phyloP scores from a whole-genome alignment of 805 yeast species.

The Yarrowia sp. region DNA sequence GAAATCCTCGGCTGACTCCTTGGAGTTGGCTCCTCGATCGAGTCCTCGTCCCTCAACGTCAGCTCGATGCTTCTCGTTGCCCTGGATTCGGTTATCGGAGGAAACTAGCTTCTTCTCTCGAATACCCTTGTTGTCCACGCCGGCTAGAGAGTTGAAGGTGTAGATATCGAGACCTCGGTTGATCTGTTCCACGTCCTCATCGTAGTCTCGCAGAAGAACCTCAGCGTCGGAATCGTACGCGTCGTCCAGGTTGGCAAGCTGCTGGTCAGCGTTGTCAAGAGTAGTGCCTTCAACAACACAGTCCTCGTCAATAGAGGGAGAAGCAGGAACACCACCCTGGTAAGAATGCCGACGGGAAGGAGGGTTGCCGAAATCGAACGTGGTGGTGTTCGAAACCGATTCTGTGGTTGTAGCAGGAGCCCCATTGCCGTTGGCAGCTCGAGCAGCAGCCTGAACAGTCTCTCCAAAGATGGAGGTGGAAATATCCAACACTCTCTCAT shows the following conservation, averaged over 20 bases:
- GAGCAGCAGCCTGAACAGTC: constrained; percentile 27
- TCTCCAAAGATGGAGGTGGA: constrained; percentile 29
- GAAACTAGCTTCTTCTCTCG: constrained; percentile 83
- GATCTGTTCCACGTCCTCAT: constrained; percentile 29
- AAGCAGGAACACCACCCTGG: constrained; percentile 10
- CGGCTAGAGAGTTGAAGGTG: constrained; percentile 86
- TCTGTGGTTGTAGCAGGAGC: background rate
- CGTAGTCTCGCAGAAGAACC: constrained; percentile 18
- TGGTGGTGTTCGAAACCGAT: background rate
- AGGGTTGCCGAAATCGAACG: background rate
- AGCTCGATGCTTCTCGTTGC: constrained; percentile 64
- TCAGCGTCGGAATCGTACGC: constrained; percentile 19
- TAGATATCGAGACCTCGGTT: constrained; percentile 38
- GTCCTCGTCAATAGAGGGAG: constrained; percentile 22
- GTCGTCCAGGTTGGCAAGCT: constrained; percentile 8
- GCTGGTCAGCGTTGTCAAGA: constrained; percentile 11
- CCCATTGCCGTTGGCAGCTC: constrained; percentile 20
- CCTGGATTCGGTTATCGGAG: constrained; percentile 79
- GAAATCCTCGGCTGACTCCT: constrained; percentile 35
- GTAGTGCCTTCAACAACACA: constrained; percentile 12
- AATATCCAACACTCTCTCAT: constrained; percentile 24
- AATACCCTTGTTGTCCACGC: constrained; percentile 83
- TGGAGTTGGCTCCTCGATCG: constrained; percentile 62
- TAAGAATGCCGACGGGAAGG: background rate
- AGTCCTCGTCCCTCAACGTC: constrained; percentile 82